Conservation (phyloP, 2,329 filamentous ascomycete genomes). For the Aureobasidium pullulans region DNA sequence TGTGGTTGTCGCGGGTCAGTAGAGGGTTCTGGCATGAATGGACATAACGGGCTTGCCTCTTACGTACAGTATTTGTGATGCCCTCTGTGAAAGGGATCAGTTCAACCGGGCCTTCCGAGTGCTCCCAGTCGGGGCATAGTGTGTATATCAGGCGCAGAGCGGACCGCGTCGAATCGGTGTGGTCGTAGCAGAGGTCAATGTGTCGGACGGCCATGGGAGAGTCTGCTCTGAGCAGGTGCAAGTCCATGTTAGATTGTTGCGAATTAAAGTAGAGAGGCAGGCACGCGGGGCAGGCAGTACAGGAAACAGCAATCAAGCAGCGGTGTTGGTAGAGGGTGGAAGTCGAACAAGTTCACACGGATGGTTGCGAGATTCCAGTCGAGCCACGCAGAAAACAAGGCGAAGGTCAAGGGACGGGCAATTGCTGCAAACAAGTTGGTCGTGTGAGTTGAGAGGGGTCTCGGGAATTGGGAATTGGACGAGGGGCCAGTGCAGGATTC, state of each 20-base stretch:
- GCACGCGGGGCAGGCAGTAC: constrained; percentile 6
- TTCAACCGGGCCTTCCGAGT: constrained; percentile 64
- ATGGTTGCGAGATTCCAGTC: background rate
- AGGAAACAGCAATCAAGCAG: background rate
- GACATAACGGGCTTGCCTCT: background rate
- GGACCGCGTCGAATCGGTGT: constrained; percentile 67
- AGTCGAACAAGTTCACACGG: background rate
- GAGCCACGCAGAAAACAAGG: background rate
- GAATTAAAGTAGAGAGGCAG: background rate
- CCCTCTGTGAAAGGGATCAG: constrained; percentile 93
- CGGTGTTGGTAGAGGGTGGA: background rate
- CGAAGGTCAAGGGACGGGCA: background rate
- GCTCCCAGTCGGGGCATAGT: constrained; percentile 74
- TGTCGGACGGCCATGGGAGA: constrained; percentile 32
- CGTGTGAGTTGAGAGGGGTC: constrained; percentile 6
- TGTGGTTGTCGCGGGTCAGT: constrained; percentile 37
- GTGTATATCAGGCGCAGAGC: constrained; percentile 72
- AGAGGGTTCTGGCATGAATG: background rate
- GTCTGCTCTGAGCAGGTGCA: constrained; percentile 21
- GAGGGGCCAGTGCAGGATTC: background rate
- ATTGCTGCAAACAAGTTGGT: background rate
- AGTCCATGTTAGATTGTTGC: constrained; percentile 10
- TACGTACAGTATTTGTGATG: constrained; percentile 82
- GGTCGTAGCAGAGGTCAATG: constrained; percentile 73
- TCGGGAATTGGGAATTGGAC: constrained; percentile 1